Evolutionary conservation across 371 early-diverging fungal species (phyloP), one percentile per base, ranked within the genome.

Genomic region (Rhizopus sp.): DNA sequence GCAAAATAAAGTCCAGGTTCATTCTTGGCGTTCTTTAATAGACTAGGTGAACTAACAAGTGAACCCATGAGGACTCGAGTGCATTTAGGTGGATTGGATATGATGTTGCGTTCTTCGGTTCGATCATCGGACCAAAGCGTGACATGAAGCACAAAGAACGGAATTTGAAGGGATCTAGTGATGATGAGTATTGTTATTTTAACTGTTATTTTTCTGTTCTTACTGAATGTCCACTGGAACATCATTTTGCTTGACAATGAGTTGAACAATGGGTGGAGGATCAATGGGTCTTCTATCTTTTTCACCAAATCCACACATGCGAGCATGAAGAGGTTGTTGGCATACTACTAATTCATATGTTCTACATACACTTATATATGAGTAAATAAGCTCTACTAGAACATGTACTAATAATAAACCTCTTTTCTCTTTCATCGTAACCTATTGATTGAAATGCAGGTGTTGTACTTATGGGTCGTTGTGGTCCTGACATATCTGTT

Each of bases 1-100:
- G 93, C 94, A 73, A 96, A 96, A 63, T 90, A 94, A 50, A 88
- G 84, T 0, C 93, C 94, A 37, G 85, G 88, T 54, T 83, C 81
- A 32, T 86, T 86, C 45, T 88, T 78, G 7, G 85, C 70, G 57
- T 92, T 88, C 57, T 88, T 88, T 34, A 93, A 66, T 23, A 90
- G 60, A 57, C 88, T 87, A 7, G 91, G 86, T 7, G 93, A 92
- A 10, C 91, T 90, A 3, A 91, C 92, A 37, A 91, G 72, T 10
- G 91, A 89, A 0, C 94, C 94, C 87, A 88, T 86, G 53, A 88
- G 61, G 10, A 88, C 86, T 42, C 87, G 72, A 12, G 87, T 86
- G 51, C 80, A 75, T 63, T 85, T 88, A 13, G 86, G 85, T 39
- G 85, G 83, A 52, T 79, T 76, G 2, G 78, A 76, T 55, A 81